Conservation (phyloP, 129 eudicot species). For the Helichrysum umbraculigerum region DNA sequence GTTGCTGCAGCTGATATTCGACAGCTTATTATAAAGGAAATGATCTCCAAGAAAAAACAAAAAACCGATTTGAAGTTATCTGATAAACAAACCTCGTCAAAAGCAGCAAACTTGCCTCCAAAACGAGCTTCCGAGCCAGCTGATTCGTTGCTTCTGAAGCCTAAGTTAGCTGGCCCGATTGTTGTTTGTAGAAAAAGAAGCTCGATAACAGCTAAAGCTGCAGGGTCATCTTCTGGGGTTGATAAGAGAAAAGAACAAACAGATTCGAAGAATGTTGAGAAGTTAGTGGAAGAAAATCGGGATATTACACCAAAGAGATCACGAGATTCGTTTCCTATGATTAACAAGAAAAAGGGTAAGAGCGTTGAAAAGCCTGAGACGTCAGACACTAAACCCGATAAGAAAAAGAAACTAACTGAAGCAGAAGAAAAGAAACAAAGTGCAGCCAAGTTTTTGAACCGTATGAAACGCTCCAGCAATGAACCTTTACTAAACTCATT, state of each 20-base stretch:
- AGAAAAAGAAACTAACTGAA: slow-evolving; percentile 41
- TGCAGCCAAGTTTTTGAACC: slow-evolving; percentile 52
- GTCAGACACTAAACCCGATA: slow-evolving; percentile 37
- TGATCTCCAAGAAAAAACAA: slow-evolving; percentile 34
- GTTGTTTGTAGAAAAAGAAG: slow-evolving; percentile 72
- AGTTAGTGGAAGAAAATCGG: slow-evolving; percentile 34
- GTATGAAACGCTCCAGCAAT: slow-evolving; percentile 50
- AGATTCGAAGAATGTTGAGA: slow-evolving; percentile 36
- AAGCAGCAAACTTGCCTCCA: slow-evolving; percentile 25
- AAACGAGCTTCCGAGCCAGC: slow-evolving; percentile 47
- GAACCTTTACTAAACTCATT: slow-evolving; percentile 36
- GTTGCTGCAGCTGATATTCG: slow-evolving; percentile 58
- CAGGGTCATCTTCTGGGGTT: slow-evolving; percentile 43
- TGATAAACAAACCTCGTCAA: slow-evolving; percentile 42
- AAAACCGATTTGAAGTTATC: slow-evolving; percentile 40
- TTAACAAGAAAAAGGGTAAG: slow-evolving; percentile 43
- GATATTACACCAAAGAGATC: slow-evolving; percentile 41
- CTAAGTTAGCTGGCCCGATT: slow-evolving; percentile 45
- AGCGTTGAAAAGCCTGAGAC: slow-evolving; percentile 30
- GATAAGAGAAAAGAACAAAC: slow-evolving; percentile 45
- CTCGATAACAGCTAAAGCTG: slow-evolving; percentile 60
- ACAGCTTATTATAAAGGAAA: slow-evolving; percentile 47
- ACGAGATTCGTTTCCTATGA: slow-evolving; percentile 36
- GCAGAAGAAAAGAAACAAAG: slow-evolving; percentile 55
- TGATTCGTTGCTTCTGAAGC: slow-evolving; percentile 46